Conservation (phyloP, 2,329 filamentous ascomycete genomes). For the Cladophialophora yegresii region DNA sequence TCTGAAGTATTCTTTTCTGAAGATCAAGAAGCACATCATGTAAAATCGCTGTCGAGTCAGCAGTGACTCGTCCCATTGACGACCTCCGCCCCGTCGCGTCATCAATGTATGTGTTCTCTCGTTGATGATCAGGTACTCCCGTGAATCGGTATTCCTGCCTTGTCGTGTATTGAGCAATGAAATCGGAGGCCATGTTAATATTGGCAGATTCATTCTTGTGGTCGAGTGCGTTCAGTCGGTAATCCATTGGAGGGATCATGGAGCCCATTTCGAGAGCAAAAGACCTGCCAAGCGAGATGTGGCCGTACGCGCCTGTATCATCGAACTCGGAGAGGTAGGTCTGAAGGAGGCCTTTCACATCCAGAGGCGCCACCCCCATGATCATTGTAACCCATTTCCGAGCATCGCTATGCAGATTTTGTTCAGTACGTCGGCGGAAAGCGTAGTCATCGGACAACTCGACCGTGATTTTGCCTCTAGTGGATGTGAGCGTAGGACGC, state of each 20-base stretch:
- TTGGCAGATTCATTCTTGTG: constrained; percentile 65
- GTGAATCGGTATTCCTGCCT: constrained; percentile 93
- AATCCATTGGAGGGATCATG: constrained; percentile 80
- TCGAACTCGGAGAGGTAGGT: constrained; percentile 95
- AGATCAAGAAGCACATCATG: constrained; percentile 68
- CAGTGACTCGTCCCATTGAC: constrained; percentile 16
- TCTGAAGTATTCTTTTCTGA: constrained; percentile 68
- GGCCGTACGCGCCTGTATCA: constrained; percentile 85
- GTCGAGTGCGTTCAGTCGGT: constrained; percentile 80
- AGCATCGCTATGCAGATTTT: constrained; percentile 73
- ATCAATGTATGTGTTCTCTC: constrained; percentile 21
- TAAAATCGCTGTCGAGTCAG: constrained; percentile 48
- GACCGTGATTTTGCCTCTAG: constrained; percentile 74
- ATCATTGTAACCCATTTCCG: constrained; percentile 77
- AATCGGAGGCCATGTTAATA: constrained; percentile 92
- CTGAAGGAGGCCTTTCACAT: constrained; percentile 89
- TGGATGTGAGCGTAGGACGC: constrained; percentile 75
- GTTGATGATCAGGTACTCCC: constrained; percentile 67
- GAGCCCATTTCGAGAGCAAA: constrained; percentile 93
- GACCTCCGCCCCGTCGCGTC: constrained; percentile 25
- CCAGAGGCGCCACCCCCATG: constrained; percentile 81
- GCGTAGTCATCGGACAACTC: constrained; percentile 92
- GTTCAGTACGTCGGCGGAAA: constrained; percentile 76
- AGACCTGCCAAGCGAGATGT: constrained; percentile 87
- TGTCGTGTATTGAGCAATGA: constrained; percentile 94